Conservation (phyloP, 306 rosid genomes). For the Quercus aquifolioides region DNA sequence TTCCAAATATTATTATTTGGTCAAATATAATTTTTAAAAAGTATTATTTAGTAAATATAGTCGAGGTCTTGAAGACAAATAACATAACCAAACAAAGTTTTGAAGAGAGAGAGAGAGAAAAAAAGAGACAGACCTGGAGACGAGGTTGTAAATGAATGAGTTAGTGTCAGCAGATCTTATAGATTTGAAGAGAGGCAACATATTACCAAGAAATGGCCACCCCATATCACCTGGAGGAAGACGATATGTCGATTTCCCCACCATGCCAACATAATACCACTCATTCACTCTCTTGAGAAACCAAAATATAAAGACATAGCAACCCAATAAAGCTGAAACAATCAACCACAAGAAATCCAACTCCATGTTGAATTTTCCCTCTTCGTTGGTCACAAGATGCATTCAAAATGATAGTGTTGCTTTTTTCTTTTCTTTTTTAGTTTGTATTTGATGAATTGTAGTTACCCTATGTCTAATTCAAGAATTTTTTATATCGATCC, state of each 20-base stretch:
- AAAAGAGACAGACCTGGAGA: background rate
- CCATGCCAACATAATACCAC: slow-evolving; percentile 6
- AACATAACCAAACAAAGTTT: background rate
- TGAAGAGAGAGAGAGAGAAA: background rate
- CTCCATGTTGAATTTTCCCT: background rate
- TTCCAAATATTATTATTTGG: no score
- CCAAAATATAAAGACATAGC: slow-evolving; percentile 6
- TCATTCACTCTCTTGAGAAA: slow-evolving; percentile 16
- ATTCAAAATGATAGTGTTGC: background rate
- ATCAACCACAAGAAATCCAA: background rate
- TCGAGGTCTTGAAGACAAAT: background rate
- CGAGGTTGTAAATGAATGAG: background rate
- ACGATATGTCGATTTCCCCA: background rate
- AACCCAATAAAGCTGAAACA: background rate
- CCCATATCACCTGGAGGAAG: slow-evolving; percentile 38
- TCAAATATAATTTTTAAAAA: no score
- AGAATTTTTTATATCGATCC: no score
- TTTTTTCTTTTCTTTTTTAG: background rate
- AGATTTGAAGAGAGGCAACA: slow-evolving; percentile 3
- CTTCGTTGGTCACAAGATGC: background rate
- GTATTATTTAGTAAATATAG: no score
- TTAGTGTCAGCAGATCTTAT: slow-evolving; percentile 18
- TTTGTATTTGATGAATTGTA: no score
- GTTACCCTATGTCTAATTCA: no score
- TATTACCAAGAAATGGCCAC: slow-evolving; percentile 27